A percentile compares a stretch with the other conserved stretches of the same genome.
Evolutionary conservation across 192 early-diverging fungal species (phyloP).

Genomic region (Pilaira anomala): DNA sequence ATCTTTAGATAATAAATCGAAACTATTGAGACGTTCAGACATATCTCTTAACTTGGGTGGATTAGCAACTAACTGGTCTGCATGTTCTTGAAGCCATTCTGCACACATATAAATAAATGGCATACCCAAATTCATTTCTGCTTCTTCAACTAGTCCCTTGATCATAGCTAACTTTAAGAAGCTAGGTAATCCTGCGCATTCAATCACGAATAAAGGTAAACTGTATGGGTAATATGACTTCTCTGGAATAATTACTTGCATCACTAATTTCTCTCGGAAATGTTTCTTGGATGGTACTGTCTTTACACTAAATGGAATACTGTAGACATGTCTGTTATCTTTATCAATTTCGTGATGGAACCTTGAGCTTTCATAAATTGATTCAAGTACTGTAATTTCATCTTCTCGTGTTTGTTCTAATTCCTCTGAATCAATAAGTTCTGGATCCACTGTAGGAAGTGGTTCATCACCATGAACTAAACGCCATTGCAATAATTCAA

Average conservation of each 20-base stretch:
- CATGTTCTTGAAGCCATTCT: conserved; percentile 50
- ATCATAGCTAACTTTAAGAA: conserved; percentile 65
- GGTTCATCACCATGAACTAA: conserved; percentile 47
- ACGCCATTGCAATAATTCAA: conserved; percentile 51
- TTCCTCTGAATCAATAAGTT: conserved; percentile 37
- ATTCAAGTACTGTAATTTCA: conserved; percentile 62
- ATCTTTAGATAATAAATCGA: neutral
- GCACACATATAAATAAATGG: conserved; percentile 60
- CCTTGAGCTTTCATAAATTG: conserved; percentile 59
- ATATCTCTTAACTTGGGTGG: conserved; percentile 46
- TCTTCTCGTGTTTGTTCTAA: conserved; percentile 42
- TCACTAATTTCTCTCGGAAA: neutral
- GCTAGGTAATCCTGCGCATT: conserved; percentile 61
- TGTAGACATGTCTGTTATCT: neutral
- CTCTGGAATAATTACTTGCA: conserved; percentile 48
- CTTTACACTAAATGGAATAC: conserved; percentile 6
- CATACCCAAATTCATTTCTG: conserved; percentile 39
- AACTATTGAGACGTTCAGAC: conserved; percentile 31
- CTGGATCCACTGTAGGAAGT: conserved; percentile 27
- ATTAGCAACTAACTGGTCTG: conserved; percentile 46
- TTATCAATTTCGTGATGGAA: conserved; percentile 33
- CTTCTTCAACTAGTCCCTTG: conserved; percentile 46
- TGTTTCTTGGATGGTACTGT: neutral
- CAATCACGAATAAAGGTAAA: conserved; percentile 61
- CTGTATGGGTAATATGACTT: conserved; percentile 62